phyloP scores from a whole-genome alignment of 306 rosid genomes.

The Acacia confusa region DNA sequence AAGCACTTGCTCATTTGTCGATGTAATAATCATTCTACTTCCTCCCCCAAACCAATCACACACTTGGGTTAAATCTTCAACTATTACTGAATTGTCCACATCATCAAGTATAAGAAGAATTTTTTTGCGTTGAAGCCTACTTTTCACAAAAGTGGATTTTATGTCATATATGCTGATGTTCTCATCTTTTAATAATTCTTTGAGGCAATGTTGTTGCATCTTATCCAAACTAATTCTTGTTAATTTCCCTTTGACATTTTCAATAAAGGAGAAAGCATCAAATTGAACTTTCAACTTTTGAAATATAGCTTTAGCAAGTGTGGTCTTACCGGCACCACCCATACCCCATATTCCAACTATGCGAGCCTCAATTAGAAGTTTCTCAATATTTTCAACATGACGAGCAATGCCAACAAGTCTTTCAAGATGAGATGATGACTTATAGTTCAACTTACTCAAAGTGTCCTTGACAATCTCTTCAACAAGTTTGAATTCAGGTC shows the following conservation, averaged over 20 bases:
- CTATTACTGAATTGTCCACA: not conserved
- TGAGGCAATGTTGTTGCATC: not conserved
- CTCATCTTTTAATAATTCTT: not conserved
- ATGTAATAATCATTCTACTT: constrained; percentile 27
- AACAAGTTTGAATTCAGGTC: no score
- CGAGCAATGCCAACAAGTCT: no score
- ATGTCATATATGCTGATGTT: not conserved
- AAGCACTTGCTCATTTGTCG: not conserved
- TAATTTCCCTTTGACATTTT: not conserved
- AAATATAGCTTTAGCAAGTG: not conserved
- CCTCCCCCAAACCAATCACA: constrained; percentile 3
- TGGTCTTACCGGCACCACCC: no score
- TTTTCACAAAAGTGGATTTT: not conserved
- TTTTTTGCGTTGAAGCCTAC: not conserved
- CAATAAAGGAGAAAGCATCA: constrained; percentile 1
- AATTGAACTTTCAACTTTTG: not conserved
- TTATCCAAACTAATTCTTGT: not conserved
- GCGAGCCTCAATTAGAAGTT: no score
- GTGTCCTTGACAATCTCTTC: no score
- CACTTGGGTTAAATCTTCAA: not conserved
- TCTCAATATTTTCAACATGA: no score
- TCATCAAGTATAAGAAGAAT: not conserved
- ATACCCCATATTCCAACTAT: no score
- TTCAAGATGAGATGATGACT: no score
- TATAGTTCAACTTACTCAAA: no score